Percentiles rank a stretch among this genome's conserved stretches.
Evolutionary conservation across 208 protist genomes (phyloP).

Genomic region (Borovskyia barvae): DNA sequence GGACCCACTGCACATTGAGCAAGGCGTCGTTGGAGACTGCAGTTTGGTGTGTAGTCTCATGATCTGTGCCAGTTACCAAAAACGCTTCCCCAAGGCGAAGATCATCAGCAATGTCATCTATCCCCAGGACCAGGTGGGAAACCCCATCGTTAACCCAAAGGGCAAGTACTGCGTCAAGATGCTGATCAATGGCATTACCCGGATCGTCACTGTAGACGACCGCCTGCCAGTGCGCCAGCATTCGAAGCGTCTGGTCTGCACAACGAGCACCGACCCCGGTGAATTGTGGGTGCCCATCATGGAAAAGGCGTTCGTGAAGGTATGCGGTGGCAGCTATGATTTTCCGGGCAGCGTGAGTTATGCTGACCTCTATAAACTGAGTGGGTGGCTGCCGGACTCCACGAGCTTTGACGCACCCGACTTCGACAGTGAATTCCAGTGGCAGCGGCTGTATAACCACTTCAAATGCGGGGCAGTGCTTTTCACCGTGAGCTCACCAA

Average conservation of each 20-base stretch:
- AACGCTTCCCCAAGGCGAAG: constrained; percentile 76
- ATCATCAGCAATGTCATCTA: constrained; percentile 89
- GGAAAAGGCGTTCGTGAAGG: constrained; percentile 88
- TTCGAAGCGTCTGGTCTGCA: constrained; percentile 32
- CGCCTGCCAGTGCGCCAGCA: constrained; percentile 60
- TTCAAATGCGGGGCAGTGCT: constrained; percentile 66
- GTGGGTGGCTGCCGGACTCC: constrained; percentile 84
- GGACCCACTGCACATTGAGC: constrained; percentile 78
- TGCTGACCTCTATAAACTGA: constrained; percentile 88
- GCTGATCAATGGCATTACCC: constrained; percentile 90
- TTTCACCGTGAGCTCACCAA: constrained; percentile 59
- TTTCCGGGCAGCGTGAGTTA: constrained; percentile 82
- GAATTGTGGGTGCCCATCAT: constrained; percentile 85
- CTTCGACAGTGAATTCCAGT: constrained; percentile 75
- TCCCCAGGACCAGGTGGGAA: constrained; percentile 74
- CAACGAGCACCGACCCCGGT: constrained; percentile 37
- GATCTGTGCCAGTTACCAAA: constrained; percentile 76
- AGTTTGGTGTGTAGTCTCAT: constrained; percentile 80
- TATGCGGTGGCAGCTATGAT: constrained; percentile 83
- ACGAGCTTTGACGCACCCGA: constrained; percentile 30
- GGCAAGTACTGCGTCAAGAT: constrained; percentile 92
- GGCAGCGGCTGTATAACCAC: constrained; percentile 55
- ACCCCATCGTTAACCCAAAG: constrained; percentile 78
- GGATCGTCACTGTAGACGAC: constrained; percentile 88
- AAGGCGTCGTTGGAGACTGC: constrained; percentile 88